phyloP scores from a whole-genome alignment of 2,329 filamentous ascomycete genomes.

The Macrophomina tecta region DNA sequence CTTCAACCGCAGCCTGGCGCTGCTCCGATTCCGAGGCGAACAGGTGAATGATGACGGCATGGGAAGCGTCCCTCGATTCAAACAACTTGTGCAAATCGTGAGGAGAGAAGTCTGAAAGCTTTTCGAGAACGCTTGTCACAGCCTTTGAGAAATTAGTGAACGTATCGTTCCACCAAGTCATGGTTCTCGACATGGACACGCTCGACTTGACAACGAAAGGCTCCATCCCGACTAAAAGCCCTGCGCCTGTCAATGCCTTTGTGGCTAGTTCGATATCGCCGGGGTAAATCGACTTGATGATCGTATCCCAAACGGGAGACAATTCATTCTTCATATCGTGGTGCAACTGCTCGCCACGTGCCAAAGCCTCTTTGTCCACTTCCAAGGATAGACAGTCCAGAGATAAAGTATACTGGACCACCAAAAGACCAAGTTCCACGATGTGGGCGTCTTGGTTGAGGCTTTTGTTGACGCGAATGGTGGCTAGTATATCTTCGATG shows the following conservation, averaged over 20 bases:
- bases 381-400: slow-evolving; percentile 74
- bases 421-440: slow-evolving; percentile 62
- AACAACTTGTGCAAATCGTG: slow-evolving; percentile 74
- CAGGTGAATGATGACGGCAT: slow-evolving; percentile 77
- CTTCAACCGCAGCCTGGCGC: slow-evolving; percentile 78
- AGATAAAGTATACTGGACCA: slow-evolving; percentile 70
- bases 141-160: slow-evolving; percentile 67
- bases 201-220: slow-evolving; percentile 60
- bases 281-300: slow-evolving; percentile 70
- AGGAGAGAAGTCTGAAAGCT: slow-evolving; percentile 76
- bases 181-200: slow-evolving; percentile 55
- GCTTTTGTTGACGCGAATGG: slow-evolving; percentile 38
- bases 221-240: slow-evolving; percentile 76
- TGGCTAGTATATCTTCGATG: slow-evolving; percentile 47
- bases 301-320: slow-evolving; percentile 77
- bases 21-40: slow-evolving; percentile 81
- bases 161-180: slow-evolving; percentile 77
- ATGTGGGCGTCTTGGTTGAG: slow-evolving; percentile 35
- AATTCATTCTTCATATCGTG: slow-evolving; percentile 73
- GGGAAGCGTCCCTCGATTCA: slow-evolving; percentile 69
- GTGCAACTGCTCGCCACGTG: slow-evolving; percentile 65
- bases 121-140: slow-evolving; percentile 76
- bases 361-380: slow-evolving; percentile 71
- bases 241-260: slow-evolving; percentile 73
- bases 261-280: slow-evolving; percentile 75